Percentiles rank a stretch among this genome's conserved stretches.
These are phyloP conservation scores for Hypomyces rosellus DNA, from an alignment of 2,329 filamentous ascomycete species.

Conservation along the genomic window DNA sequence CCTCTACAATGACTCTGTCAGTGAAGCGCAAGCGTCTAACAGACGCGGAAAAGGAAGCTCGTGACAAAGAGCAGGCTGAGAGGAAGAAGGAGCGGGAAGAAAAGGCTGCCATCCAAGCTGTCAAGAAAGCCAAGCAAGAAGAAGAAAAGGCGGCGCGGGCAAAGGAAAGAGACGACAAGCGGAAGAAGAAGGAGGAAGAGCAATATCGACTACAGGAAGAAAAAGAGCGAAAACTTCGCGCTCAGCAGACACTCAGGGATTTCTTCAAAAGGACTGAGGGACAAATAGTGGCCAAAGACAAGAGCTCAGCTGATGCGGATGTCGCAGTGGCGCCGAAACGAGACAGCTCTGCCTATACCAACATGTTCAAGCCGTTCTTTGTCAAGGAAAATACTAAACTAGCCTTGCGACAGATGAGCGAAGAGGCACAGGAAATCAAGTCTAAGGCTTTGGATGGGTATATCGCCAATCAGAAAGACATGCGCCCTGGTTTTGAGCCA, in stretches of 20 bases:
- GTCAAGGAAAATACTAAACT: conserved; percentile 67
- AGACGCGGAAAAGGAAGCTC: conserved; percentile 27
- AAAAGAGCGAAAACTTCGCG: conserved; percentile 45
- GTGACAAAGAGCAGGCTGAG: conserved; percentile 22
- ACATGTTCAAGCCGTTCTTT: conserved; percentile 75
- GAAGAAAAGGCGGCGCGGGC: conserved; percentile 32
- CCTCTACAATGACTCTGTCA: conserved; percentile 18
- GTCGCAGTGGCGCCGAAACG: conserved; percentile 13
- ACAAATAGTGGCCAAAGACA: conserved; percentile 17
- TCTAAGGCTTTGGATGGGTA: conserved; percentile 47
- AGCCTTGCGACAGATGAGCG: conserved; percentile 57
- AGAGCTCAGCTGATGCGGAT: conserved; percentile 24
- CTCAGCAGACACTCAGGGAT: conserved; percentile 39
- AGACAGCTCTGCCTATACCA: conserved; percentile 51
- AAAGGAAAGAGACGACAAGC: conserved; percentile 34
- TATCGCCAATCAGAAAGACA: conserved; percentile 40
- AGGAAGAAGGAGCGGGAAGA: conserved; percentile 31
- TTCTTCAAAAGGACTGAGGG: conserved; percentile 34
- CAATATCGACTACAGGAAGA: conserved; percentile 32
- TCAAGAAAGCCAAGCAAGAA: conserved; percentile 33
- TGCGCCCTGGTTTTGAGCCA: conserved; percentile 38
- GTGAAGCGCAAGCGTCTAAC: conserved; percentile 40
- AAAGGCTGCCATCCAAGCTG: conserved; percentile 29
- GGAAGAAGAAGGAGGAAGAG: conserved; percentile 45
- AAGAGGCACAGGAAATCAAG: conserved; percentile 47